Base-by-base conservation (phyloP, 2,329 filamentous ascomycete genomes). In the Diaporthe caulivora region DNA sequence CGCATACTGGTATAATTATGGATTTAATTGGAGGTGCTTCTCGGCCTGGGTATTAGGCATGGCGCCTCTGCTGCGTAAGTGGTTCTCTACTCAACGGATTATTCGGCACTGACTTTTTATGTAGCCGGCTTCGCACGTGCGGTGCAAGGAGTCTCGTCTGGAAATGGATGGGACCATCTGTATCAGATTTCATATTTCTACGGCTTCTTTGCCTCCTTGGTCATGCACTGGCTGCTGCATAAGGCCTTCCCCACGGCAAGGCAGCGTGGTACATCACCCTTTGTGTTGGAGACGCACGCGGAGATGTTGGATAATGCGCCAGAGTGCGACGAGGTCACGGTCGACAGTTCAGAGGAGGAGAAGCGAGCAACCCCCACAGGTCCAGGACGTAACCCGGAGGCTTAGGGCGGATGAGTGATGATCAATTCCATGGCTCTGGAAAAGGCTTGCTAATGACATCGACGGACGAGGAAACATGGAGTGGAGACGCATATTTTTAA, bases 21-120 rank as follows among this genome's bases (percentile, higher is more conserved):
- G 86, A 0, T 78, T 87, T 68, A 87, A 87, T 69, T 86, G 82
- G 81, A 80, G 86, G 10, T 82, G 82, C 2, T 82, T 85, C 60
- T 75, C 80, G 5, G 81, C 83, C 9, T 86, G 84, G 83, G 78
- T 81, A 2, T 75, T 82, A 37, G 83, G 84, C 1, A 79, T 83
- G 57, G 81, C 78, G 74, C 79, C 80, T 13, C 73, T 81, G 24
- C 60, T 83, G 13, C 79, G 79, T 80, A 74, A 72, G 78, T 78
- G 0, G 7, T 13, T 24, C 6, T 29, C 21, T n/a, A n/a, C 18
- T 71, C n/a, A 69, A 5, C 10, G 10, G 26, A 2, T 2, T 40
- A 4, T 44, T 3, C 8, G 15, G 21, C 21, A 6, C 15, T 67
- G 5, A 67, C 31, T 3, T 13, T 0, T 6, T 1, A 2, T 7